These are phyloP conservation scores for Heliosperma pusillum DNA, from an alignment of 148 eudicot genomes.

Conservation along the genomic window DNA sequence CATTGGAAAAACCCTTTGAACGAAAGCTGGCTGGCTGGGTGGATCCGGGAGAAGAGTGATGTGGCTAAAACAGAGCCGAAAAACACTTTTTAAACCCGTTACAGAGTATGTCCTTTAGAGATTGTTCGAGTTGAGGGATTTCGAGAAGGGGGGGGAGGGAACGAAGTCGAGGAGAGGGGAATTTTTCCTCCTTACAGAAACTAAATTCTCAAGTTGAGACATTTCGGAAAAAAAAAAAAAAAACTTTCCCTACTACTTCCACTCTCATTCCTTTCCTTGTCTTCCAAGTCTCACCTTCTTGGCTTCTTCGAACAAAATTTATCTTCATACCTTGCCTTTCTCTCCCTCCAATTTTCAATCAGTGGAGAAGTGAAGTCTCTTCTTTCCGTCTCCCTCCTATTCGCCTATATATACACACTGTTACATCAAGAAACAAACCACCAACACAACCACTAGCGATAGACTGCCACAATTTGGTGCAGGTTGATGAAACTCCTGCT, in stretches of 20 bases:
- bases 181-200: background rate
- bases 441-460: background rate
- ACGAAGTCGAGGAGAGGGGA: too few relatives aligned
- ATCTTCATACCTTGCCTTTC: too few relatives aligned
- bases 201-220: background rate
- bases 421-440: constrained; percentile 9
- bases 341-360: background rate
- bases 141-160: background rate
- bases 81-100: too few relatives aligned
- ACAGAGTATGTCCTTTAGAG: too few relatives aligned
- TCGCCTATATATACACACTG: background rate
- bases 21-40: too few relatives aligned
- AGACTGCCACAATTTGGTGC: background rate
- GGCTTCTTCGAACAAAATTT: background rate
- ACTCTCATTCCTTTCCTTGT: background rate
- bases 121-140: too few relatives aligned
- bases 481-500: background rate
- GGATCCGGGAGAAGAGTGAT: too few relatives aligned
- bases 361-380: background rate
- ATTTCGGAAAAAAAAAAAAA: too few relatives aligned
- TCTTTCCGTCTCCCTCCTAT: background rate
- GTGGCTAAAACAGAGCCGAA: too few relatives aligned
- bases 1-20: too few relatives aligned
- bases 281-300: constrained; percentile 1
- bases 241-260: background rate